phyloP scores from a whole-genome alignment of 1,284 basidiomycete genomes.

The Trichosporon coremiiforme region DNA sequence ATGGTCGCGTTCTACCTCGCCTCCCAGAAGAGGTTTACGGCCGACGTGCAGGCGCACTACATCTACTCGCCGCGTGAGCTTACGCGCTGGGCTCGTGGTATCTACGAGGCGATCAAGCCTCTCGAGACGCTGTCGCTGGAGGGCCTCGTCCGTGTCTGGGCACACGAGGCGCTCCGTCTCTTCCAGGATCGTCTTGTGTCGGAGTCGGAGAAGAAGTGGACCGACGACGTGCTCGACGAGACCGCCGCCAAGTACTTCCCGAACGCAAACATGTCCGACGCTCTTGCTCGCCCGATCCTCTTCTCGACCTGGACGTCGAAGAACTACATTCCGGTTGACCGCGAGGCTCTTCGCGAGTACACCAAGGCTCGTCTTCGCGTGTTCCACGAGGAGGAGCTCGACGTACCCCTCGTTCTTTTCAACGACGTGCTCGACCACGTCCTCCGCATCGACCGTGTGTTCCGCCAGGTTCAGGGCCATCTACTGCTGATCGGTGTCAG shows the following conservation, averaged over 20 bases:
- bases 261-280: slow-evolving; percentile 79
- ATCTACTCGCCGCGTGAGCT: slow-evolving; percentile 99
- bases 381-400: slow-evolving; percentile 97
- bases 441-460: slow-evolving; percentile 96
- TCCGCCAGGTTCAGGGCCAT: slow-evolving; percentile 97
- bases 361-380: slow-evolving; percentile 92
- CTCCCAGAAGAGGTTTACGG: slow-evolving; percentile 92
- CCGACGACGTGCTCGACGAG: slow-evolving; percentile 86
- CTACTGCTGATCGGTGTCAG: slow-evolving; percentile 94
- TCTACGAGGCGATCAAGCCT: slow-evolving; percentile 94
- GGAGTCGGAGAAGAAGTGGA: slow-evolving; percentile 91
- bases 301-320: slow-evolving; percentile 99
- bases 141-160: slow-evolving; percentile 97
- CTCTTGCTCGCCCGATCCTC: slow-evolving; percentile 83
- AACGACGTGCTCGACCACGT: slow-evolving; percentile 98
- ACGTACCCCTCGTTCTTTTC: slow-evolving; percentile 97
- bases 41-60: slow-evolving; percentile 96
- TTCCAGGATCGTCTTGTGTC: slow-evolving; percentile 97
- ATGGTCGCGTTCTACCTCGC: slow-evolving; percentile 97
- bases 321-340: slow-evolving; percentile 90
- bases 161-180: slow-evolving; percentile 93
- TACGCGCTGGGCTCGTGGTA: slow-evolving; percentile 95
- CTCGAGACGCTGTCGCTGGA: slow-evolving; percentile 88
- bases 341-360: slow-evolving; percentile 90
- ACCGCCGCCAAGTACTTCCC: slow-evolving; percentile 88